Conservation (phyloP, 2,329 filamentous ascomycete genomes). For the Trichoderma sp. region DNA sequence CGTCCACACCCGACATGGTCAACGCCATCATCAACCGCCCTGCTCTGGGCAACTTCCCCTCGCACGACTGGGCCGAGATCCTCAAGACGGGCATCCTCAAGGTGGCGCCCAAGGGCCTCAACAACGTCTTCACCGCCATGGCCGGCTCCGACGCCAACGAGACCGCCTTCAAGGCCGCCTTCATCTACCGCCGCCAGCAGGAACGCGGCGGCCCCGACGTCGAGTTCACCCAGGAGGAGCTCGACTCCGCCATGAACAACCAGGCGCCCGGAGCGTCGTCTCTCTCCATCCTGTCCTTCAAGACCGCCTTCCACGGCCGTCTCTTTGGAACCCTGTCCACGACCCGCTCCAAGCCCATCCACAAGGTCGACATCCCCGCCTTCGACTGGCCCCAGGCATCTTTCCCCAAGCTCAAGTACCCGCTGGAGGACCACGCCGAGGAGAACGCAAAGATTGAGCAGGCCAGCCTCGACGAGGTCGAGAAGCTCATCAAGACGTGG, state of each 20-base stretch:
- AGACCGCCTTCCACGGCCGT: constrained; percentile 83
- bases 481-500: constrained; percentile 75
- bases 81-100: constrained; percentile 77
- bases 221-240: constrained; percentile 77
- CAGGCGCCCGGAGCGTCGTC: constrained; percentile 69
- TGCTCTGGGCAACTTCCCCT: constrained; percentile 87
- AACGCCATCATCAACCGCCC: constrained; percentile 82
- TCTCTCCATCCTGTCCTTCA: constrained; percentile 86
- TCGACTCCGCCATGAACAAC: constrained; percentile 76
- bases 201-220: constrained; percentile 75
- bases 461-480: constrained; percentile 77
- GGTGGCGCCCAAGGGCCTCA: constrained; percentile 76
- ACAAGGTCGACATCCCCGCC: constrained; percentile 91
- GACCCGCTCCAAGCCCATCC: constrained; percentile 88
- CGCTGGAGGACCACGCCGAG: constrained; percentile 72
- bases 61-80: constrained; percentile 76
- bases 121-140: constrained; percentile 89
- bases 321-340: constrained; percentile 85
- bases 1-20: constrained; percentile 74
- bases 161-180: constrained; percentile 90
- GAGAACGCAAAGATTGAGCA: constrained; percentile 83
- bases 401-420: constrained; percentile 84
- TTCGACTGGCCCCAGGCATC: constrained; percentile 93
- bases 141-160: constrained; percentile 92
- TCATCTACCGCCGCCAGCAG: constrained; percentile 84